A percentile compares a stretch with the other conserved stretches of the same genome.
Conservation (phyloP, 2,329 filamentous ascomycete genomes). For the Cordyceps cicadae region DNA sequence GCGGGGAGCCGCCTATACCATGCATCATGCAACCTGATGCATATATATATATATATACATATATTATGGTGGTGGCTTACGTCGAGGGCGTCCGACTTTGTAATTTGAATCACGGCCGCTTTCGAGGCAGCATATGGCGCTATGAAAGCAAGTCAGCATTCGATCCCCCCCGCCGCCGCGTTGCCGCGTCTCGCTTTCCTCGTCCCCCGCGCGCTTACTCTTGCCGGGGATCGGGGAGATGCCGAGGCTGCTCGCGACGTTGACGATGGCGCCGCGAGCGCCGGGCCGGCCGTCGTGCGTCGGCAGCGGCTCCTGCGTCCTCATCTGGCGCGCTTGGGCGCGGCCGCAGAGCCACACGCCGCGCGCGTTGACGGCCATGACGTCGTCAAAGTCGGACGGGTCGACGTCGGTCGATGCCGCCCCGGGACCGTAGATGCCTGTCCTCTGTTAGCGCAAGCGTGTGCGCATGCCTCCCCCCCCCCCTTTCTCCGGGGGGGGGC, state of each 20-base stretch:
- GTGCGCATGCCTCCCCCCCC: not conserved
- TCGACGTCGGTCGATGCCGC: conserved; percentile 28
- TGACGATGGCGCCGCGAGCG: conserved; percentile 35
- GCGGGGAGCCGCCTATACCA: not conserved
- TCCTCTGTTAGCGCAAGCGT: not conserved
- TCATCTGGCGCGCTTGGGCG: conserved; percentile 35
- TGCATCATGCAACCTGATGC: not conserved
- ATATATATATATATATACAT: not conserved
- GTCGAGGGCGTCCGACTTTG: conserved; percentile 39
- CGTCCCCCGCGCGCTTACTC: conserved; percentile 23
- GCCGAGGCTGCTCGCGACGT: conserved; percentile 35
- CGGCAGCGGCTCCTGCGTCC: conserved; percentile 31
- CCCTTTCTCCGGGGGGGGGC: not conserved
- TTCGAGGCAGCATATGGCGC: conserved; percentile 39
- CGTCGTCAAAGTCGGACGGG: conserved; percentile 32
- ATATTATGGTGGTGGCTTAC: conserved; percentile 18
- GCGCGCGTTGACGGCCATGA: conserved; percentile 35
- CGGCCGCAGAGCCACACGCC: conserved; percentile 37
- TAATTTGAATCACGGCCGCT: conserved; percentile 37
- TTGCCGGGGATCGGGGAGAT: conserved; percentile 33
- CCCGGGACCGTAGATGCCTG: conserved; percentile 30
- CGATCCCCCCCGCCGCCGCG: not conserved
- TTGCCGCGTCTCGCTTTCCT: not conserved
- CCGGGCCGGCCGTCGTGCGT: conserved; percentile 36
- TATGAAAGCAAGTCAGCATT: conserved; percentile 13